A percentile compares a stretch with the other conserved stretches of the same genome.
Conservation (phyloP, 345 rosid genomes). For the Linum tenue region DNA sequence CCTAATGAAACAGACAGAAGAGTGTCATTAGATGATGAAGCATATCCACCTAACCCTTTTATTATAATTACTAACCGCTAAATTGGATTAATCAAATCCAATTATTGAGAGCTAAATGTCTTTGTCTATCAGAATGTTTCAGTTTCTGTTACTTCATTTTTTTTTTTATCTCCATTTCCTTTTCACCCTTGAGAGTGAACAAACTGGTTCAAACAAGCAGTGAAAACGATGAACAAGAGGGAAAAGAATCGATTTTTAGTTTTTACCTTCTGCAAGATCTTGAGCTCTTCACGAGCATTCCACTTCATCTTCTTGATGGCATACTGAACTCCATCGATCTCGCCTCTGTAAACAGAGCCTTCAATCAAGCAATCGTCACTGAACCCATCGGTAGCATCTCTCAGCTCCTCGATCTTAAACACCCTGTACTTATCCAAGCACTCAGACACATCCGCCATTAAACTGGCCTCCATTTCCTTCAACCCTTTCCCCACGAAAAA, state of each 20-base stretch:
- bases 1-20: neutral
- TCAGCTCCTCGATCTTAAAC: slow-evolving; percentile 50
- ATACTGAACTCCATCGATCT: slow-evolving; percentile 29
- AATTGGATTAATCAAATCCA: neutral
- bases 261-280: slow-evolving; percentile 6
- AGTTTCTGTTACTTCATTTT: neutral
- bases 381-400: slow-evolving; percentile 51
- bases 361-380: slow-evolving; percentile 40
- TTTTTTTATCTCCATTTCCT: too few species aligned
- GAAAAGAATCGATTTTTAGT: too few species aligned
- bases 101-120: neutral
- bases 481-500: slow-evolving; percentile 12
- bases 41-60: neutral
- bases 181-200: neutral
- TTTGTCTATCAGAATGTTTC: neutral
- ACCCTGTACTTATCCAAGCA: slow-evolving; percentile 64
- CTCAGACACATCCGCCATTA: slow-evolving; percentile 64
- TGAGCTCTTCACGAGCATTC: slow-evolving; percentile 8
- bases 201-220: neutral
- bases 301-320: slow-evolving; percentile 10
- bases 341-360: slow-evolving; percentile 58
- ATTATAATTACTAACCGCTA: neutral
- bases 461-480: slow-evolving; percentile 31
- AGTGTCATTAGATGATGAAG: neutral
- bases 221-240: neutral